These are phyloP conservation scores for Saccharomycopsis malanga DNA, from an alignment of 805 yeast genomes.

Conservation along the genomic window DNA sequence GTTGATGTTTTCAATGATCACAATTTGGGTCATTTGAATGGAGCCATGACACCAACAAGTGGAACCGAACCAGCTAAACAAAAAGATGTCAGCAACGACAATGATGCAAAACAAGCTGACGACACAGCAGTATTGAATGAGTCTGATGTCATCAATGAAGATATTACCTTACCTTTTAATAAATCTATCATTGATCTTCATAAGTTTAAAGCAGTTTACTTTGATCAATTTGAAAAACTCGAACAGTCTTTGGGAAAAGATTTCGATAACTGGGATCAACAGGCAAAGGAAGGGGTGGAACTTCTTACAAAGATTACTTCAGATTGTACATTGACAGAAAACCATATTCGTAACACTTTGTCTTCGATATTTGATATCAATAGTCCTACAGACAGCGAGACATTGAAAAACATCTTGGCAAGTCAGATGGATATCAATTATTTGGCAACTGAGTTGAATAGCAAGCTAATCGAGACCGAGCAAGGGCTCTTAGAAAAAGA, in stretches of 20 bases:
- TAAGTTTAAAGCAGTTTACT: background rate
- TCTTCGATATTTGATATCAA: slow-evolving; percentile 26
- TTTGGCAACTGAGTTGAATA: slow-evolving; percentile 23
- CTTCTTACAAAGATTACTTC: background rate
- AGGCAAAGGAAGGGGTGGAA: background rate
- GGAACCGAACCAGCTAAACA: background rate
- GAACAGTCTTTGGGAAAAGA: slow-evolving; percentile 2
- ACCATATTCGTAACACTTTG: slow-evolving; percentile 1
- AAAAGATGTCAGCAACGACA: background rate
- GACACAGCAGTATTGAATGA: background rate
- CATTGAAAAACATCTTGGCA: slow-evolving; percentile 16
- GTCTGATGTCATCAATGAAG: background rate
- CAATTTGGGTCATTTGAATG: background rate
- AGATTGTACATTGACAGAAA: slow-evolving; percentile 1
- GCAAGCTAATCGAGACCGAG: slow-evolving; percentile 21
- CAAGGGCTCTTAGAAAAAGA: slow-evolving; percentile 20
- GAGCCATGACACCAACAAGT: background rate
- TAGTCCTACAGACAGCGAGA: slow-evolving; percentile 28
- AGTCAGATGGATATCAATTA: background rate
- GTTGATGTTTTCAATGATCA: slow-evolving; percentile 5
- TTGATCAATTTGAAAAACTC: background rate
- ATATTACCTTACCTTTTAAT: background rate
- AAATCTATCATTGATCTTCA: background rate
- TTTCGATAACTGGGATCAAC: slow-evolving; percentile 2
- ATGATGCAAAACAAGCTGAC: background rate